These are phyloP conservation scores for Kodamaea lidongshanica DNA, from an alignment of 805 yeast genomes.

Conservation along the genomic window DNA sequence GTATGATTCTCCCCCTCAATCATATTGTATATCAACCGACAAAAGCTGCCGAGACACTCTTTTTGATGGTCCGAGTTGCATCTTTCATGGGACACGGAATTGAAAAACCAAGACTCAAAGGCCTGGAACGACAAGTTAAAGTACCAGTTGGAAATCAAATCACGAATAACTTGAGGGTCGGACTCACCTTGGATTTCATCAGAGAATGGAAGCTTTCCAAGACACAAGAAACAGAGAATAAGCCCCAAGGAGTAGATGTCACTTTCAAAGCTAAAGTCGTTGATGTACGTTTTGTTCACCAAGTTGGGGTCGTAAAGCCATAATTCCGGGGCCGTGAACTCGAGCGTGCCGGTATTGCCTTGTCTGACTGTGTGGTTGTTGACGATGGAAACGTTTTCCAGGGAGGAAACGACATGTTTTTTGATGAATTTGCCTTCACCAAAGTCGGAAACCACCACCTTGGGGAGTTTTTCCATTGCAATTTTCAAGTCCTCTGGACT, in stretches of 20 bases:
- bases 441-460: conserved; percentile 77
- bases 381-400: conserved; percentile 6
- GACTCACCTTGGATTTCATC: conserved; percentile 12
- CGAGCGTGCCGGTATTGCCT: conserved; percentile 85
- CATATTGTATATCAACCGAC: too few relatives aligned
- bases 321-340: conserved; percentile 82
- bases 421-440: conserved; percentile 84
- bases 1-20: too few relatives aligned
- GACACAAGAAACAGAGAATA: conserved; percentile 71
- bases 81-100: too few relatives aligned
- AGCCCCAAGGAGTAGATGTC: conserved; percentile 82
- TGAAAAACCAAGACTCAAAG: neutral
- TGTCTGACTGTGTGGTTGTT: conserved; percentile 46
- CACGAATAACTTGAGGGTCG: conserved; percentile 27
- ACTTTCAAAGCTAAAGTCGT: conserved; percentile 62
- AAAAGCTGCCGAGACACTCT: too few relatives aligned
- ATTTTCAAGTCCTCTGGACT: conserved; percentile 9
- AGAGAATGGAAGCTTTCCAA: conserved; percentile 59
- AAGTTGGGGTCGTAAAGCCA: conserved; percentile 29
- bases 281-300: conserved; percentile 27
- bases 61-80: too few relatives aligned
- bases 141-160: conserved; percentile 28
- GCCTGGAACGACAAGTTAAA: conserved; percentile 11
- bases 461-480: conserved; percentile 41
- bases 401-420: conserved; percentile 20